Conservation (phyloP, 2,329 filamentous ascomycete species). For the Fusarium sp. region DNA sequence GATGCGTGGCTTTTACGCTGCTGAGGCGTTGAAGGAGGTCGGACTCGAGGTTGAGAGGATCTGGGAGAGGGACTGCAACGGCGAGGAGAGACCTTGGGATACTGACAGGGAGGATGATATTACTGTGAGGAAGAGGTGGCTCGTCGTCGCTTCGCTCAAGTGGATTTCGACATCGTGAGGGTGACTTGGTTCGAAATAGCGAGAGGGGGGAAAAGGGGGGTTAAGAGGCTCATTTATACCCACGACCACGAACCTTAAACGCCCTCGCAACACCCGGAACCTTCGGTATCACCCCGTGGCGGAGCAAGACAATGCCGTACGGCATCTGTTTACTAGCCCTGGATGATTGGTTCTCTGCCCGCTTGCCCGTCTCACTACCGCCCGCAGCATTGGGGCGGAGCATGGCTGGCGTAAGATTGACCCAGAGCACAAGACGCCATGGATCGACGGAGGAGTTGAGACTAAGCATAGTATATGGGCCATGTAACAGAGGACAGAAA, state of each 20-base stretch:
- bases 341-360: conserved; percentile 24
- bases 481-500: not conserved
- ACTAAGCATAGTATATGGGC: not conserved
- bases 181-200: not conserved
- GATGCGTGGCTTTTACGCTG: conserved; percentile 70
- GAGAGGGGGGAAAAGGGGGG: not conserved
- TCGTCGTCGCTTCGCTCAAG: conserved; percentile 66
- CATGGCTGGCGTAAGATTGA: conserved; percentile 10
- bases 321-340: not conserved
- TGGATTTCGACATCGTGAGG: conserved; percentile 42
- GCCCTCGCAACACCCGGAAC: not conserved
- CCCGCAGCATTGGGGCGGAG: conserved; percentile 29
- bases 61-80: conserved; percentile 73
- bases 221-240: conserved; percentile 14
- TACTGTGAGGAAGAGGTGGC: conserved; percentile 71
- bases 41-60: conserved; percentile 69
- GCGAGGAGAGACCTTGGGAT: conserved; percentile 67
- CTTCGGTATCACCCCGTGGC: conserved; percentile 15
- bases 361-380: conserved; percentile 4
- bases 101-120: conserved; percentile 69
- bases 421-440: not conserved
- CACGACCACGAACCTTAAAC: not conserved
- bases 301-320: conserved; percentile 15
- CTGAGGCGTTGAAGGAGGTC: conserved; percentile 52
- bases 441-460: not conserved